These are phyloP conservation scores for Sphagnum magellanicum DNA, from an alignment of 228 moss, liverwort and hornwort genomes.

Conservation along the genomic window DNA sequence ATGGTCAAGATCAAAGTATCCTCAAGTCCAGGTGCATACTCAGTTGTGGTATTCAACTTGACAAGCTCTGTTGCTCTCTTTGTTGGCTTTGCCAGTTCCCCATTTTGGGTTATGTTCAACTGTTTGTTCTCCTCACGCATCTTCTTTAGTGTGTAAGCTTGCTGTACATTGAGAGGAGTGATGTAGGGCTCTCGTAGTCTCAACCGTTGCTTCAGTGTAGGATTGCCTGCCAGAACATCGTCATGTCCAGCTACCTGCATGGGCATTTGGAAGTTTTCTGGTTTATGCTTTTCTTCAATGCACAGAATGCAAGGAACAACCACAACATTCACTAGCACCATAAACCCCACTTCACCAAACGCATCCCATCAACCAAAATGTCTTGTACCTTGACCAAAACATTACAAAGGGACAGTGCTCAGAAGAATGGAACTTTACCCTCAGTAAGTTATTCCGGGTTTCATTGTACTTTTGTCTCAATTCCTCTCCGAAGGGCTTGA, in stretches of 20 bases:
- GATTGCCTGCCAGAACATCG: conserved; percentile 77
- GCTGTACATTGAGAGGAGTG: conserved; percentile 80
- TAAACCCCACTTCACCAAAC: too few relatives aligned
- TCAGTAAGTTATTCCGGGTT: conserved; percentile 57
- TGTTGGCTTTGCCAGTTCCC: conserved; percentile 36
- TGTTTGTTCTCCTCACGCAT: conserved; percentile 51
- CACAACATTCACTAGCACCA: too few relatives aligned
- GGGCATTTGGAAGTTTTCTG: not conserved
- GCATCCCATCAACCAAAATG: too few relatives aligned
- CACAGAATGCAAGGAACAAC: too few relatives aligned
- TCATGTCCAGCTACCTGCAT: conserved; percentile 74
- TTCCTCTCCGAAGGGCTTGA: conserved; percentile 41
- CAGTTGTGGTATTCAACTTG: conserved; percentile 43
- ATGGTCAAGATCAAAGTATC: conserved; percentile 60
- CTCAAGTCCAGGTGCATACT: conserved; percentile 55
- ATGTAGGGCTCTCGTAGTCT: conserved; percentile 88
- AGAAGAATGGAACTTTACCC: conserved; percentile 6
- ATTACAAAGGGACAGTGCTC: too few relatives aligned
- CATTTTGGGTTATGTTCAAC: conserved; percentile 2
- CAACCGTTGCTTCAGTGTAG: conserved; percentile 74
- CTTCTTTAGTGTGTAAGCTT: conserved; percentile 65
- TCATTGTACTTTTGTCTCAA: conserved; percentile 50
- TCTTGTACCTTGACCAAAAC: too few relatives aligned
- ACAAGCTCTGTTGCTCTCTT: conserved; percentile 55
- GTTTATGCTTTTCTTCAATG: too few relatives aligned